These are phyloP conservation scores for Collybia sp. DNA, from an alignment of 768 basidiomycete genomes.

Conservation along the genomic window DNA sequence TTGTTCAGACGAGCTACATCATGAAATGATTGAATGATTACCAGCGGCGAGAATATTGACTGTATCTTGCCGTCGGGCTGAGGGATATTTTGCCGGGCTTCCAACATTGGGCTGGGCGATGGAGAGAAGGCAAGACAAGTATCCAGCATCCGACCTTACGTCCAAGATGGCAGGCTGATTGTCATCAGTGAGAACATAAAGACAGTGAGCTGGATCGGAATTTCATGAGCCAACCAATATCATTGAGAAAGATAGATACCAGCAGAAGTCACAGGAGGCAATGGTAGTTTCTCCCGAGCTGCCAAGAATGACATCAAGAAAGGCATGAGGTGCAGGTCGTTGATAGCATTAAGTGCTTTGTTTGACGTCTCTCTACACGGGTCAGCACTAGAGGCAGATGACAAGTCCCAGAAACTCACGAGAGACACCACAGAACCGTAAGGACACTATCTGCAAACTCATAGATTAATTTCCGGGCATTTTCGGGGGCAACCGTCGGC, in stretches of 20 bases:
- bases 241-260: constrained; percentile 38
- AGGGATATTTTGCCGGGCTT: constrained; percentile 23
- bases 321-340: constrained; percentile 69
- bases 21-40: constrained; percentile 21
- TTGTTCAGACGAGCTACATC: not conserved
- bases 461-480: constrained; percentile 71
- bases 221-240: not conserved
- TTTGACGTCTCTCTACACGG: constrained; percentile 80
- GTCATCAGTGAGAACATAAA: constrained; percentile 92
- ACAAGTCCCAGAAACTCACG: constrained; percentile 51
- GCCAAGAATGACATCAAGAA: constrained; percentile 90
- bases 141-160: constrained; percentile 53
- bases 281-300: constrained; percentile 62
- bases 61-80: constrained; percentile 44
- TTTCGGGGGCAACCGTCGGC: constrained; percentile 62
- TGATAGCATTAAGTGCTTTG: constrained; percentile 86
- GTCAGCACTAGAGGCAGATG: constrained; percentile 14
- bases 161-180: constrained; percentile 72
- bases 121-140: constrained; percentile 60
- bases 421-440: constrained; percentile 90
- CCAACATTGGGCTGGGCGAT: constrained; percentile 40
- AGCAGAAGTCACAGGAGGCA: constrained; percentile 73
- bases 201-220: constrained; percentile 65
- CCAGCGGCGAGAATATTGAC: constrained; percentile 72
- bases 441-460: constrained; percentile 91